These are phyloP conservation scores for Fremontodendron californicum DNA, from an alignment of 345 rosid species.

Conservation along the genomic window DNA sequence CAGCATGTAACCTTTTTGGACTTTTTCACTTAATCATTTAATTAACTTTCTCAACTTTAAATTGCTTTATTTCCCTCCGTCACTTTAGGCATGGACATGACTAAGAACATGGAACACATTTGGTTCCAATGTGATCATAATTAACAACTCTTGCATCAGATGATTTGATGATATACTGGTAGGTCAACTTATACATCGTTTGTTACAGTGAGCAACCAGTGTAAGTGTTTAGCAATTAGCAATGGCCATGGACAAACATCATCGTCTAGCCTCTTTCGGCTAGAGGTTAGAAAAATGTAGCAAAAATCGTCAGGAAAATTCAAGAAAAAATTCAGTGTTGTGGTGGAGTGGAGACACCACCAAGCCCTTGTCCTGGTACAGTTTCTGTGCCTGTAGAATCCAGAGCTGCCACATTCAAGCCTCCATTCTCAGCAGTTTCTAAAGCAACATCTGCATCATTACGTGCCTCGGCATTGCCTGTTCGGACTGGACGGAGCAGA, in stretches of 20 bases:
- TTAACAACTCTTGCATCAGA: not conserved
- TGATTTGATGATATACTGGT: not conserved
- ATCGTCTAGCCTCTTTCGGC: conserved; percentile 8
- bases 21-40: no score
- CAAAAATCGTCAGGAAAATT: conserved; percentile 17
- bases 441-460: conserved; percentile 25
- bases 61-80: no score
- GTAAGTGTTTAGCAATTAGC: not conserved
- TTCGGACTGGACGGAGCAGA: conserved; percentile 49
- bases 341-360: not conserved
- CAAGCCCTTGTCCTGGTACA: not conserved
- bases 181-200: not conserved
- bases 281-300: conserved; percentile 21
- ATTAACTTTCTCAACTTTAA: no score
- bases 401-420: conserved; percentile 7
- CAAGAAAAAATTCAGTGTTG: conserved; percentile 1
- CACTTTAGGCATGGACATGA: not conserved
- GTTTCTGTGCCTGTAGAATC: not conserved
- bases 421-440: conserved; percentile 43
- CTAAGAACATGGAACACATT: not conserved
- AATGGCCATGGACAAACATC: conserved; percentile 2
- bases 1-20: no score
- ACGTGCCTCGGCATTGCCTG: conserved; percentile 38
- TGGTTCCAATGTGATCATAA: not conserved
- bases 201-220: not conserved